phyloP scores from a whole-genome alignment of 352 stramenopile species.

The Phytophthora idaei region DNA sequence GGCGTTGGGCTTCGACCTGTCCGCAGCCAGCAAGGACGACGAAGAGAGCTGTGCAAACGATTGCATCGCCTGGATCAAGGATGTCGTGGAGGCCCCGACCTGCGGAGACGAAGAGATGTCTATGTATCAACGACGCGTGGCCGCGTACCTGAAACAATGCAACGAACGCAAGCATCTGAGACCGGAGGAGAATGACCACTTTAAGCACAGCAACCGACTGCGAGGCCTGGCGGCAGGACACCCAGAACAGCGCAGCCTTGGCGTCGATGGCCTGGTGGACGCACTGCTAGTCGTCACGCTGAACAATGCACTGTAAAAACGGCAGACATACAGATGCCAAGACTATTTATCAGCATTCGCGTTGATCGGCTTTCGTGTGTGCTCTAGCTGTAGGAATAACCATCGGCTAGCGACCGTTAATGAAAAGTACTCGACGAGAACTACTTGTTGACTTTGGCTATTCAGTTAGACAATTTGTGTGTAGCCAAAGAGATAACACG shows the following conservation, averaged over 20 bases:
- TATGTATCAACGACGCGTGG: conserved; percentile 30
- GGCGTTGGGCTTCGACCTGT: conserved; percentile 25
- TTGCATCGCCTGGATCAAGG: conserved; percentile 28
- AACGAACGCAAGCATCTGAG: conserved; percentile 19
- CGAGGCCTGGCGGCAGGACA: conserved; percentile 19
- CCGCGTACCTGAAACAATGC: conserved; percentile 26
- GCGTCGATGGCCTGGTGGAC: conserved; percentile 36
- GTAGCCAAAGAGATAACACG: no score
- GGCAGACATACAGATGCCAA: neutral
- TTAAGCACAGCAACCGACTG: conserved; percentile 12
- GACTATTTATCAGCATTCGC: conserved; percentile 26
- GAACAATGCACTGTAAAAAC: conserved; percentile 29
- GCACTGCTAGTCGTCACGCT: conserved; percentile 36
- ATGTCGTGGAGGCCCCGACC: conserved; percentile 17
- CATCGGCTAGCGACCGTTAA: neutral
- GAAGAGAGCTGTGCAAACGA: conserved; percentile 15
- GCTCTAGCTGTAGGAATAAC: neutral
- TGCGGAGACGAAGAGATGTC: conserved; percentile 31
- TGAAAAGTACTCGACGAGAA: neutral
- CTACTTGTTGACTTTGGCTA: no score
- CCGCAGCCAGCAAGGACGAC: conserved; percentile 5
- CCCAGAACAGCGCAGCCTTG: conserved; percentile 14
- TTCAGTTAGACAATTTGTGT: no score
- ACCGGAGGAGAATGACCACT: conserved; percentile 10
- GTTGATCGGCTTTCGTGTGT: neutral